Evolutionary conservation across 1,284 basidiomycete genomes (phyloP), one percentile per base, ranked within the genome.

Genomic region (Microstroma glucosiphilum): DNA sequence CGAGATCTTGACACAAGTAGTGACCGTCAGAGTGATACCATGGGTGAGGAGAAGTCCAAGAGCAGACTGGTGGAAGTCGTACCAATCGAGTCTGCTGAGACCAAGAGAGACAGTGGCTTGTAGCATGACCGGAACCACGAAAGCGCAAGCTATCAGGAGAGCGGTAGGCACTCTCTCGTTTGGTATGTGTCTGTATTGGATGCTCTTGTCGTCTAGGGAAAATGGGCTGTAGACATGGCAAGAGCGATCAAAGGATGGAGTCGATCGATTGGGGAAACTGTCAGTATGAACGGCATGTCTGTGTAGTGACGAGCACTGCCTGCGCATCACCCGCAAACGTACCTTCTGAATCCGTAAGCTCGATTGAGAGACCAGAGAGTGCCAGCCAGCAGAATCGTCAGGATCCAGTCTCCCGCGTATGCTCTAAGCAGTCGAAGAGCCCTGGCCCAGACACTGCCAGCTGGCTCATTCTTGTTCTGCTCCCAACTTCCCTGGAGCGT

Each of bases 121-220:
- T 59, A 71, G 80, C 17, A 87, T 69, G 4, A 91, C 90, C 83
- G 81, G 85, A 61, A 75, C 40, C 12, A 72, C 17, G 12, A 69
- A 62, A 7, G 68, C 66, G 8, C 70, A 53, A 4, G 75, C 49
- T 13, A 51, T 64, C 9, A 81, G 75, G 55, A 63, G 72, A 81
- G 82, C 70, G 60, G 89, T 87, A 0, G 92, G 89, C 1, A 97
- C 86, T 42, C 92, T 87, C 81, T 97, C 91, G 57, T 89, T 84
- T 6, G 85, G 82, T 1, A 92, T 87, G 81, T 84, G 90, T 2
- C 91, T 89, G 68, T 82, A 83, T 67, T 82, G 80, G 54, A 83
- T 81, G 83, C 89, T 87, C 12, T 86, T 86, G 79, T 54, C 51
- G 6, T 19, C 26, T 6, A 93, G 81, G 0, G 89, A 91, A 80